Evolutionary conservation across 371 early-diverging fungal species (phyloP).

Genomic region (Rhizopus arrhizus): DNA sequence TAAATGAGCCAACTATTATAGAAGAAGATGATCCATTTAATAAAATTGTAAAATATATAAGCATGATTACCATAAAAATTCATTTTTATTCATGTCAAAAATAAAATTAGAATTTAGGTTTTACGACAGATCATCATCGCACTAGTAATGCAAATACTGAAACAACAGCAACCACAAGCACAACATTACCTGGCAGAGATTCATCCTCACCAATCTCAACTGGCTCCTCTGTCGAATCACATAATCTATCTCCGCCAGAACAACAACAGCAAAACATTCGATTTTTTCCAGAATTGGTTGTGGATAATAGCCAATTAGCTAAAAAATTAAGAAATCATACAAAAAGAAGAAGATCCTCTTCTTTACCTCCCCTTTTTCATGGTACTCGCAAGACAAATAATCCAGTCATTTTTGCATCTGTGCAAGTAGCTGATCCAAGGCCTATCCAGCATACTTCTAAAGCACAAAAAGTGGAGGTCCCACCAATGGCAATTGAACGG

Average conservation of each 20-base stretch:
- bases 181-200: not conserved
- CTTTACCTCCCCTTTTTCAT: conserved; percentile 35
- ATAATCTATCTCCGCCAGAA: conserved; percentile 2
- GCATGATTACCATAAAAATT: not conserved
- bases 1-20: conserved; percentile 19
- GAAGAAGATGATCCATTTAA: conserved; percentile 20
- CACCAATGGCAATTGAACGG: conserved; percentile 30
- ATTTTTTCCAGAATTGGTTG: conserved; percentile 30
- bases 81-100: too few species aligned
- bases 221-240: conserved; percentile 16
- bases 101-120: not conserved
- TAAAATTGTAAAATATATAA: not conserved
- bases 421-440: conserved; percentile 37
- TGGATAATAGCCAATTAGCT: conserved; percentile 25
- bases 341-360: conserved; percentile 36
- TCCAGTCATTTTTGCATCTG: conserved; percentile 32
- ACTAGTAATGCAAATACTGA: not conserved
- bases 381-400: conserved; percentile 8
- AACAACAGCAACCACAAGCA: not conserved
- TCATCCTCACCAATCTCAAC: conserved; percentile 5
- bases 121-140: not conserved
- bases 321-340: conserved; percentile 27
- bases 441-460: conserved; percentile 31
- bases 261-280: conserved; percentile 14
- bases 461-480: conserved; percentile 26